Conservation (phyloP, 768 basidiomycete genomes). For the Calocera viscosa region DNA sequence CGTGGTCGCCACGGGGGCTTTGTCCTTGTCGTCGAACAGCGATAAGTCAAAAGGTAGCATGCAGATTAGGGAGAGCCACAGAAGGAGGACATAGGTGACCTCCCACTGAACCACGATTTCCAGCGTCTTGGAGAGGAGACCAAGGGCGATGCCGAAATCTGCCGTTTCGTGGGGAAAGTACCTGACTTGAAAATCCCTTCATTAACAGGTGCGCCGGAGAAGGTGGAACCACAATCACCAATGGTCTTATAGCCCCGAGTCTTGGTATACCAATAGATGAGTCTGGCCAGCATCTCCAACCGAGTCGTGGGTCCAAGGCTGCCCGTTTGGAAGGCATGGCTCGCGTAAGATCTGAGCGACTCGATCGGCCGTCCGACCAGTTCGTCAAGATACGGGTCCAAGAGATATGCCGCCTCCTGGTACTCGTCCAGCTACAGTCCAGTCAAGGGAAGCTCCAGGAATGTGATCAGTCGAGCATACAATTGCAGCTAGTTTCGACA, state of each 20-base stretch:
- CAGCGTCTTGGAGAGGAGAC: conserved; percentile 35
- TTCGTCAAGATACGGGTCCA: conserved; percentile 76
- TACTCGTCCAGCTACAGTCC: conserved; percentile 62
- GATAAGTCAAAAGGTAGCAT: conserved; percentile 86
- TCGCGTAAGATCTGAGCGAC: conserved; percentile 44
- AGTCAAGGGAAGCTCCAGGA: neutral
- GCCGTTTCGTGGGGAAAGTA: conserved; percentile 88
- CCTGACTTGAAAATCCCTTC: conserved; percentile 44
- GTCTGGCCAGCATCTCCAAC: conserved; percentile 40
- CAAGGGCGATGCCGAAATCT: conserved; percentile 63
- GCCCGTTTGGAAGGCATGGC: conserved; percentile 27
- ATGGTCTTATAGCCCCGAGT: conserved; percentile 84
- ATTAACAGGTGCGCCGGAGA: conserved; percentile 17
- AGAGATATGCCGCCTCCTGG: conserved; percentile 83
- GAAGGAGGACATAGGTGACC: conserved; percentile 64
- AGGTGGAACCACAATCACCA: conserved; percentile 40
- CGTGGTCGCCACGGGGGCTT: conserved; percentile 32
- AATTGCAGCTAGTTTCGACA: conserved; percentile 37
- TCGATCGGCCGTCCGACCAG: conserved; percentile 67
- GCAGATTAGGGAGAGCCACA: conserved; percentile 91
- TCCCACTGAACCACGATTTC: conserved; percentile 51
- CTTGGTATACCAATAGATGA: conserved; percentile 75
- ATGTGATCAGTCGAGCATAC: conserved; percentile 27
- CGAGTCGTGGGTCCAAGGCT: conserved; percentile 28
- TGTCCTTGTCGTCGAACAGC: conserved; percentile 47